Evolutionary conservation across 768 basidiomycete species (phyloP), one percentile per base, ranked within the genome.

Genomic region (Boletus rubroflammeus): DNA sequence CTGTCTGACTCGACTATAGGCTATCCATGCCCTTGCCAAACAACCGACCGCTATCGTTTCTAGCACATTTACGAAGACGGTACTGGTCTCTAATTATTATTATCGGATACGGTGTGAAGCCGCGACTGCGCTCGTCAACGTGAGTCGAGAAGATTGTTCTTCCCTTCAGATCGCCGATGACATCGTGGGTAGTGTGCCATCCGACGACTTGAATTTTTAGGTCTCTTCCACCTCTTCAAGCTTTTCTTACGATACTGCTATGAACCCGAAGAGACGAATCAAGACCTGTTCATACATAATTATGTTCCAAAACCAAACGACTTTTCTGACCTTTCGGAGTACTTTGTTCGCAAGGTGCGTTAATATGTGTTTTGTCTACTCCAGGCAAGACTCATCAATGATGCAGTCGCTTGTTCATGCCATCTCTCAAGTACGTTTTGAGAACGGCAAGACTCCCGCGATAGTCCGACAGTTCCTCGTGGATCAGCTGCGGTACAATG

Each of bases 291-390:
- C 69, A 77, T 77, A 7, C 90, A 93, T 67, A 88, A 84, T 38
- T 94, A 90, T 68, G 90, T 95, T n/a, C 95, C 95, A 2, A 86
- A 90, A 61, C 92, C 95, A 15, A 98, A 98, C 66, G 88, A 97
- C 62, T 98, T 98, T 69, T 82, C 86, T 52, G 92, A 97, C 61
- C 74, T 97, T 29, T 73, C 93, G 0, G 92, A 97, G 61, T 98
- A 98, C 68, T 95, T 97, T 63, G 89, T 98, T 26, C 88, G 91
- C 60, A 96, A 96, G 83, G 96, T 90, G 55, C 50, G 43, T 56
- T 49, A 15, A 29, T 47, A 46, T 32, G 39, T 31, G 40, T 52
- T 50, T 41, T 17, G 8, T 47, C 34, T 34, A 26, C 36, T 26
- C 46, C 29, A 43, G 2, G 32, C 19, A 17, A 48, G 29, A 32